Base-by-base conservation (phyloP, 2,329 filamentous ascomycete species). In the Decorospora gaudefroyi region DNA sequence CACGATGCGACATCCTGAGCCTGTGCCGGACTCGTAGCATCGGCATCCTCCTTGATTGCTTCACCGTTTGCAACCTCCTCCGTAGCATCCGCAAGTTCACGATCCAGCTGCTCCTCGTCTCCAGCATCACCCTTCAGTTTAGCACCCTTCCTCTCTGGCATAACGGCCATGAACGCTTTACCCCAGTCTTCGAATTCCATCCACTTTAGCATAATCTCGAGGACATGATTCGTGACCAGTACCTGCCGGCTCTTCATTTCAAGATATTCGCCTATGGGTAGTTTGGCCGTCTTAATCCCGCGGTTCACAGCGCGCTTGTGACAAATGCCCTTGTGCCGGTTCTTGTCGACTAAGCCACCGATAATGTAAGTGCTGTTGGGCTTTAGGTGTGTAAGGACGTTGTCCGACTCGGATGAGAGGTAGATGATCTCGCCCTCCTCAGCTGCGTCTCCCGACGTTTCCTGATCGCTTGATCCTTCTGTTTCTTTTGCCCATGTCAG, bases 121-220 rank as follows among this genome's bases (percentile, higher is more conserved):
- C 28, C 53, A 4, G 44, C 39, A 2, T 54, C 55, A 9, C 50
- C 55, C 44, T 77, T 88, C 57, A 95, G 65, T 41, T 78, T 80
- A 0, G 87, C 90, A 1, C 89, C 90, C 70, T 99, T 99, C 51
- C 93, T 78, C 72, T 90, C 90, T 0, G 93, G 93, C 57, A 99
- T 91, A 3, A 95, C 90, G 36, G 82, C 79, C 72, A 91, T 74
- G 67, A 99, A 99, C 0, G 93, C 91, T 64, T 87, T 78, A 1
- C 86, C 91, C 93, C 93, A 99, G 68, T 97, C 87, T 2, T 88
- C 88, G 34, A 82, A 83, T 70, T 96, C 90, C 41, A 99, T 72
- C 90, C 91, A 99, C 55, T 84, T 85, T 31, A 96, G 74, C 89
- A 99, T 96, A 51, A 99, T 97, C 72, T 97, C 92, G 32, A 93